Base-by-base conservation (phyloP, 2,329 filamentous ascomycete genomes). In the Epichloe glyceriae region DNA sequence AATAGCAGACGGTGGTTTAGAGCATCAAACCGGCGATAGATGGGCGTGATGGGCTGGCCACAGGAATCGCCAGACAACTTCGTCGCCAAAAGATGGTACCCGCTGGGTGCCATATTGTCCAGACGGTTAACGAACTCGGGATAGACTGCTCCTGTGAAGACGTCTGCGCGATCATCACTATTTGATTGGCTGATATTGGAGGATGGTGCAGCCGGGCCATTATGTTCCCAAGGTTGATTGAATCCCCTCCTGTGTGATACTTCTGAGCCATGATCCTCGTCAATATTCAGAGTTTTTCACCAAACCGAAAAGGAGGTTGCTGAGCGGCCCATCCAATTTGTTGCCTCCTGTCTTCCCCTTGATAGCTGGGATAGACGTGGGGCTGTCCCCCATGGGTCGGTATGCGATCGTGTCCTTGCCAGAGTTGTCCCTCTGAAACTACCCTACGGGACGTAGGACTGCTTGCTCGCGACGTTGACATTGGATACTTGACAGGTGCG, bases 1-100 rank as follows among this genome's bases (percentile, higher is more conserved):
- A 95, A 72, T 3, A 96, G 70, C 3, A 95, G 70, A 3, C 90
- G 82, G 62, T 95, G 88, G 59, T 93, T 90, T 17, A 95, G 70
- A 11, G 80, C 76, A 62, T 87, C 83, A 60, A 96, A 96, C 51
- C 83, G 83, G 42, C 90, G 80, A 64, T 95, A 95, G 52, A 95
- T 76, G 1, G 88, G 87, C 44, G 62, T 67, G 34, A 74, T 59
- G 0, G 56, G 54, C 12, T 60, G 60, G 1, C 61, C 54, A 14
- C 52, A 55, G 14, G 59, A 45, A n/a, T 55, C 56, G 1, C 56
- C 60, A 46, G 56, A 61, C 4, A 86, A 62, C 46, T 72, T 74
- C 2, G 75, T 71, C 1, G 83, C 80, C 10, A 86, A 64, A 2
- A 80, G 69, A 56, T 85, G 79, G 58, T 86, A 86, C 0, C 82